phyloP scores from a whole-genome alignment of 2,329 filamentous ascomycete species.

The Gaeumannomyces sp. region DNA sequence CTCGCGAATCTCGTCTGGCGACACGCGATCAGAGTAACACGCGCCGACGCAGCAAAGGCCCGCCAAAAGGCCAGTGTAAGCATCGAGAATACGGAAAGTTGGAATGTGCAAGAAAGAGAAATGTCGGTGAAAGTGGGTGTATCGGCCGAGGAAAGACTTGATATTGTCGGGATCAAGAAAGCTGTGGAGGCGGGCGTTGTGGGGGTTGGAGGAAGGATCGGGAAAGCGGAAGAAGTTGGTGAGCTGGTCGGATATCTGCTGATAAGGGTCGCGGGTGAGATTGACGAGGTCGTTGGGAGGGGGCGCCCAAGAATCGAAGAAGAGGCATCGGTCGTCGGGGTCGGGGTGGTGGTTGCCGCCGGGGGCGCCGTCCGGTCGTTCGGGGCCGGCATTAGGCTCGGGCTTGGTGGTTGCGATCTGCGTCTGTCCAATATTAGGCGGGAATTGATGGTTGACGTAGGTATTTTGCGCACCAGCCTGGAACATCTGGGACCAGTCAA shows the following conservation, averaged over 20 bases:
- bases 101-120: constrained; percentile 68
- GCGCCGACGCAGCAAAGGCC: constrained; percentile 69
- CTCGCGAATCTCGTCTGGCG: constrained; percentile 55
- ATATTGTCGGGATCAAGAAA: constrained; percentile 63
- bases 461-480: constrained; percentile 63
- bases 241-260: constrained; percentile 49
- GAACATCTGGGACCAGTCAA: constrained; percentile 77
- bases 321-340: constrained; percentile 34
- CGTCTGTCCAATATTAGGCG: constrained; percentile 61
- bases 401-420: constrained; percentile 60
- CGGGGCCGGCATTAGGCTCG: constrained; percentile 52
- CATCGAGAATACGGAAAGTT: constrained; percentile 61
- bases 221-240: constrained; percentile 50
- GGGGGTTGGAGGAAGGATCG: constrained; percentile 21
- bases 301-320: constrained; percentile 44
- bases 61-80: constrained; percentile 61
- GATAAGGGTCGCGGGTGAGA: constrained; percentile 39
- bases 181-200: constrained; percentile 47
- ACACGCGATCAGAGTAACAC: constrained; percentile 62
- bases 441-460: constrained; percentile 56
- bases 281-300: constrained; percentile 28
- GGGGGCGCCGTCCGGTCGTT: constrained; percentile 40
- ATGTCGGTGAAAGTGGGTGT: constrained; percentile 67
- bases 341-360: constrained; percentile 27
- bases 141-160: constrained; percentile 64